Conservation (phyloP, 805 yeast genomes). For the Wickerhamiella qilinensis region DNA sequence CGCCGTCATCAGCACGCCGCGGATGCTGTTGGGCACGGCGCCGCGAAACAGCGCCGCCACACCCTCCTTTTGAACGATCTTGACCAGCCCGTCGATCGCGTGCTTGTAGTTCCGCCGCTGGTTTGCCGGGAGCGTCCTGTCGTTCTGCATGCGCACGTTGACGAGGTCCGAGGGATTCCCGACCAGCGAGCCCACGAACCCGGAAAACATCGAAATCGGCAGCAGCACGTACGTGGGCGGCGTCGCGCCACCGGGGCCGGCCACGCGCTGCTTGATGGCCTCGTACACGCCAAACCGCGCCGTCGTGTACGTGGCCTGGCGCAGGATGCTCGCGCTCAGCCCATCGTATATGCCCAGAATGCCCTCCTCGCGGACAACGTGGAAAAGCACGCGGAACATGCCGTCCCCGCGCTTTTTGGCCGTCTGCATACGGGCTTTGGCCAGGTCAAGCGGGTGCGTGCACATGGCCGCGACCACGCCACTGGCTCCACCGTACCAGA, state of each 20-base stretch:
- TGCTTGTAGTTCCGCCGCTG: slow-evolving; percentile 59
- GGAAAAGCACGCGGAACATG: slow-evolving; percentile 42
- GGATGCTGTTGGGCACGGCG: slow-evolving; percentile 53
- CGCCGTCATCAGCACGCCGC: slow-evolving; percentile 82
- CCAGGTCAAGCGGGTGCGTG: slow-evolving; percentile 69
- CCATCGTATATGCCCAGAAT: slow-evolving; percentile 60
- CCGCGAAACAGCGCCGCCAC: slow-evolving; percentile 49
- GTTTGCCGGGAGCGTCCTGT: slow-evolving; percentile 45
- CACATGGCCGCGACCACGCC: slow-evolving; percentile 26
- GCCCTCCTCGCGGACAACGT: slow-evolving; percentile 46
- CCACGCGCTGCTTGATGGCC: slow-evolving; percentile 39
- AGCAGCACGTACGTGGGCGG: slow-evolving; percentile 46
- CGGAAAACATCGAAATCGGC: slow-evolving; percentile 74
- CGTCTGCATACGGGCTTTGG: slow-evolving; percentile 76
- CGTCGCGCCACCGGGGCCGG: slow-evolving; percentile 26
- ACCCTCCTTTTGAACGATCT: slow-evolving; percentile 49
- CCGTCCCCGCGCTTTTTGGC: slow-evolving; percentile 52
- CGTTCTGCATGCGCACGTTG: slow-evolving; percentile 84
- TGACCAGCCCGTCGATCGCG: slow-evolving; percentile 58
- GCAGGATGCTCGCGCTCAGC: slow-evolving; percentile 58
- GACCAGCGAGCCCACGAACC: slow-evolving; percentile 67
- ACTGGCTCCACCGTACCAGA: slow-evolving; percentile 31
- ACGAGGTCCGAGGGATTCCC: slow-evolving; percentile 85
- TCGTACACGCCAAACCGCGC: slow-evolving; percentile 82
- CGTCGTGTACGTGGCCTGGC: slow-evolving; percentile 82